phyloP scores from a whole-genome alignment of 441 rosid species.

The Lepidium campestre region DNA sequence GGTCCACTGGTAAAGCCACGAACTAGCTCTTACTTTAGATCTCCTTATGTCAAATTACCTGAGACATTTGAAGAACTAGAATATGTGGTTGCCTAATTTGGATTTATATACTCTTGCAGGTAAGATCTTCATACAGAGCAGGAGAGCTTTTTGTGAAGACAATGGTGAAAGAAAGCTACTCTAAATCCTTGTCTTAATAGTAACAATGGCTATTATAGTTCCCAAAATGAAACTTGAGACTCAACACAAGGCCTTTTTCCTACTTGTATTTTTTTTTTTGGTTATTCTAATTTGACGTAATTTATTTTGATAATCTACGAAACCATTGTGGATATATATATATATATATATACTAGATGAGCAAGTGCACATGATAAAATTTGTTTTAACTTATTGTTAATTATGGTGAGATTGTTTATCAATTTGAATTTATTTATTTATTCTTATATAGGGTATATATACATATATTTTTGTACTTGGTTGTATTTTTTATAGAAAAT shows the following conservation, averaged over 20 bases:
- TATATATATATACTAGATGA: no score
- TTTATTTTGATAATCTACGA: not conserved
- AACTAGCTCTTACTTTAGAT: not conserved
- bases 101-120: conserved; percentile 36
- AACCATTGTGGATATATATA: conserved; percentile 18
- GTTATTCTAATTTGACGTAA: not conserved
- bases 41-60: not conserved
- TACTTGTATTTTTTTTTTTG: not conserved
- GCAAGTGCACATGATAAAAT: no score
- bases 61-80: not conserved
- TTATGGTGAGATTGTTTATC: no score
- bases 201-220: not conserved
- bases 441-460: no score
- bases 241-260: not conserved
- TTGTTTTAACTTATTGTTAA: no score
- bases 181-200: conserved; percentile 3
- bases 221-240: conserved; percentile 1
- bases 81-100: not conserved
- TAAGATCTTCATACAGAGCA: conserved; percentile 84
- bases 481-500: no score
- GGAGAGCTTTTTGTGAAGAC: conserved; percentile 90
- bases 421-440: no score
- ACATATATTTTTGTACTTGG: no score
- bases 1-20: conserved; percentile 72
- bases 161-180: conserved; percentile 66